A percentile compares a stretch with the other conserved stretches of the same genome.
Conservation (phyloP, 108 stramenopile species). For the Phaeodactylum tricornutum region DNA sequence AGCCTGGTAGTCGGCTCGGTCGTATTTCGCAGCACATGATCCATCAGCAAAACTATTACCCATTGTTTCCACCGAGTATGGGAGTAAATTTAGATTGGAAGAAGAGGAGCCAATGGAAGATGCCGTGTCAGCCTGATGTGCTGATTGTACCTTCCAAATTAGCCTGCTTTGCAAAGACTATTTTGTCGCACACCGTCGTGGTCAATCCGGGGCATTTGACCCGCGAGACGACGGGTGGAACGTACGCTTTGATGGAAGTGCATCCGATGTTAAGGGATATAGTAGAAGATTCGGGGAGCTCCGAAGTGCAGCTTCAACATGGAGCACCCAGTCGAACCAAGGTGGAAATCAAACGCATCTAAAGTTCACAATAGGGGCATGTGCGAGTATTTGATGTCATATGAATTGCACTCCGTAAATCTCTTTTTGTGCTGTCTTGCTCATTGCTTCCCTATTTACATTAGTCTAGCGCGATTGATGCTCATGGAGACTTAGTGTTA, state of each 20-base stretch:
- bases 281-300: slow-evolving; percentile 33
- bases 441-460: too few relatives aligned
- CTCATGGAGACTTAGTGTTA: too few relatives aligned
- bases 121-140: slow-evolving; percentile 86
- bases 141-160: slow-evolving; percentile 88
- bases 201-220: slow-evolving; percentile 85
- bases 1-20: slow-evolving; percentile 51
- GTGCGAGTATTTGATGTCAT: too few relatives aligned
- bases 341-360: slow-evolving; percentile 75
- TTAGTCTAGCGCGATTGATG: too few relatives aligned
- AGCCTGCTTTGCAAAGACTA: slow-evolving; percentile 62
- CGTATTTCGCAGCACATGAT: slow-evolving; percentile 88
- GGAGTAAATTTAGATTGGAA: slow-evolving; percentile 76
- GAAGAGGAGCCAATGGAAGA: slow-evolving; percentile 52
- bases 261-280: slow-evolving; percentile 57
- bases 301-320: slow-evolving; percentile 31
- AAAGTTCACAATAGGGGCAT: too few relatives aligned
- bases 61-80: slow-evolving; percentile 76
- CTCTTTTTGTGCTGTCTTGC: too few relatives aligned
- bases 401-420: too few relatives aligned
- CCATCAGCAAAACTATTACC: slow-evolving; percentile 89
- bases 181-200: slow-evolving; percentile 48
- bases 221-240: slow-evolving; percentile 83
- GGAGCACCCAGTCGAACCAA: slow-evolving; percentile 43
- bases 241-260: slow-evolving; percentile 78